These are phyloP conservation scores for Penicillium egyptiacum DNA, from an alignment of 495 filamentous ascomycete species.

Conservation along the genomic window DNA sequence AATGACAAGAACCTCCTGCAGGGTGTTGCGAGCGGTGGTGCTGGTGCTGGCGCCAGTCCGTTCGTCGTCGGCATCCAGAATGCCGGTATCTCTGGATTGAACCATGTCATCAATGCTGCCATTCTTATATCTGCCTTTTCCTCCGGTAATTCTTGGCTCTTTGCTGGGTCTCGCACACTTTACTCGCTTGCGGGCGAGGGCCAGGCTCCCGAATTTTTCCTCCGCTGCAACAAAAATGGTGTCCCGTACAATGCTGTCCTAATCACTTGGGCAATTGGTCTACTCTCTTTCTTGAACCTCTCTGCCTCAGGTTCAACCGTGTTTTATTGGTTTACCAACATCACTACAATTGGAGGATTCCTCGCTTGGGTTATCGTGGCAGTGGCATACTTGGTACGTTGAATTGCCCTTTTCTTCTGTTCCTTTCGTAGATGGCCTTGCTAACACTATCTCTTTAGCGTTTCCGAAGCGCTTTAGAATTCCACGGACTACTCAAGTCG, in stretches of 20 bases:
- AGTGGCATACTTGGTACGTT: conserved; percentile 34
- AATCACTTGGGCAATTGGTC: conserved; percentile 45
- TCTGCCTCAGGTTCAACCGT: conserved; percentile 43
- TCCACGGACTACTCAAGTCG: conserved; percentile 43
- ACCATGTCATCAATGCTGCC: conserved; percentile 73
- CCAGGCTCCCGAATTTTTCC: conserved; percentile 60
- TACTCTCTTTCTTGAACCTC: conserved; percentile 52
- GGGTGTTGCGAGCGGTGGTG: conserved; percentile 41
- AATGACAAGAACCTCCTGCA: conserved; percentile 55
- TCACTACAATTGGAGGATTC: conserved; percentile 60
- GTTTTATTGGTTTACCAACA: conserved; percentile 60
- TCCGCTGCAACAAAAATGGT: conserved; percentile 41
- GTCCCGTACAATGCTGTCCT: conserved; percentile 53
- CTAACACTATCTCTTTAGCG: conserved; percentile 25
- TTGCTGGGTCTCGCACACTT: conserved; percentile 70
- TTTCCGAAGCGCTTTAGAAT: conserved; percentile 46
- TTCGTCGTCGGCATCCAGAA: conserved; percentile 60
- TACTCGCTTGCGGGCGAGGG: conserved; percentile 71
- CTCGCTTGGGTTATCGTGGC: conserved; percentile 53
- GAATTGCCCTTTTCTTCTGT: not conserved
- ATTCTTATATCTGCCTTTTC: conserved; percentile 68
- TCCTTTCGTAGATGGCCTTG: not conserved
- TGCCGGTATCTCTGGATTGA: conserved; percentile 62
- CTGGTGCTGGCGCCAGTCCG: conserved; percentile 51
- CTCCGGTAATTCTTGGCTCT: conserved; percentile 73